phyloP scores from a whole-genome alignment of 805 yeast genomes.

The Tetrapisispora arboricola region DNA sequence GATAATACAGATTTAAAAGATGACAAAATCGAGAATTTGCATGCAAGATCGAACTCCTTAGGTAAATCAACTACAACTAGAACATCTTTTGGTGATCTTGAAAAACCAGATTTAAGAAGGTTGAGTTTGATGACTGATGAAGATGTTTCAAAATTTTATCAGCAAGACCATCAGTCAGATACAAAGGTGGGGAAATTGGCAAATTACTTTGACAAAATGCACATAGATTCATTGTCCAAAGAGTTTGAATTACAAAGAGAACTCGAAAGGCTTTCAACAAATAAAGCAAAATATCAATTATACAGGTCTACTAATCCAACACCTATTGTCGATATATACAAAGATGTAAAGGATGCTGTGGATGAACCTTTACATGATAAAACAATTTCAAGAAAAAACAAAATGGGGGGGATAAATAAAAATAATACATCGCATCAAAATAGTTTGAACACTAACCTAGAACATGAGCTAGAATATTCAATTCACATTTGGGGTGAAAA shows the following conservation, averaged over 20 bases:
- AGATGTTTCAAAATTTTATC: neutral
- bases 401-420: neutral
- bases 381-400: conserved; percentile 5
- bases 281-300: conserved; percentile 52
- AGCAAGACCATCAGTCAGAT: conserved; percentile 10
- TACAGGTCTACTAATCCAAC: conserved; percentile 61
- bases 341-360: conserved; percentile 82
- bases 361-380: conserved; percentile 37
- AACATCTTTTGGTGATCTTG: neutral
- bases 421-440: neutral
- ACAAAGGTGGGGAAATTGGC: conserved; percentile 56
- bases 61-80: neutral
- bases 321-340: conserved; percentile 86
- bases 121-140: conserved; percentile 1
- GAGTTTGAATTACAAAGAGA: conserved; percentile 88
- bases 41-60: neutral
- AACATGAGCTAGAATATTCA: conserved; percentile 24
- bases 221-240: conserved; percentile 66
- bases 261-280: conserved; percentile 54
- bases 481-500: conserved; percentile 26
- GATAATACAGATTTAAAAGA: too few relatives aligned
- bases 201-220: conserved; percentile 59
- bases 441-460: conserved; percentile 16
- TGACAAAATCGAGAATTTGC: neutral
- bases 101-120: conserved; percentile 2